These are phyloP conservation scores for Xerocomus minutiporus DNA, from an alignment of 1,284 basidiomycete species.

Conservation along the genomic window DNA sequence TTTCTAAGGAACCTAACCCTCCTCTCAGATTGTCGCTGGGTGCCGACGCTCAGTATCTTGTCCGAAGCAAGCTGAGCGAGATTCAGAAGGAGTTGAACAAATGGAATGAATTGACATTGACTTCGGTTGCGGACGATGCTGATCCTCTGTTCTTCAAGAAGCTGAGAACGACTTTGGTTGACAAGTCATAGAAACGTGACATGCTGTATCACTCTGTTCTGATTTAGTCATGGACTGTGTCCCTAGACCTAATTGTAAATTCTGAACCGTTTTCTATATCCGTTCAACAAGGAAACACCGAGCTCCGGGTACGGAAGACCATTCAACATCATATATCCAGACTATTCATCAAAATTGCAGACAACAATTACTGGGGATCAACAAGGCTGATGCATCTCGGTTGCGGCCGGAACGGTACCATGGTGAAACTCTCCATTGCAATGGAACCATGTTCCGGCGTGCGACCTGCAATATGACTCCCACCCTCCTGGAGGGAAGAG, in stretches of 20 bases:
- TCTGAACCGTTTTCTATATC: no score
- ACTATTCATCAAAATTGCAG: no score
- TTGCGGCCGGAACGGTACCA: background rate
- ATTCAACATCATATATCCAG: no score
- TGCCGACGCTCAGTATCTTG: slow-evolving; percentile 16
- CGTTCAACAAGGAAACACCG: no score
- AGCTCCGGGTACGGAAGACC: no score
- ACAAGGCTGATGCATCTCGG: background rate
- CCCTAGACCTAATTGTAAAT: no score
- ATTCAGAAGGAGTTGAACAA: slow-evolving; percentile 16
- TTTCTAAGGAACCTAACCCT: slow-evolving; percentile 19
- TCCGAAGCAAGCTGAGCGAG: slow-evolving; percentile 16
- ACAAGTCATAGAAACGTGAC: background rate
- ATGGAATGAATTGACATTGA: slow-evolving; percentile 16
- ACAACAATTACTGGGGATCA: background rate
- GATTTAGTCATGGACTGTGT: no score
- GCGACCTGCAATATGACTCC: no score
- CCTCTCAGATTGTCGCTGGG: slow-evolving; percentile 24
- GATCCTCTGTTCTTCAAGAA: background rate
- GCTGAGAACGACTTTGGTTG: background rate
- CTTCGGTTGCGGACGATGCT: slow-evolving; percentile 22
- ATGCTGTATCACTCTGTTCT: background rate
- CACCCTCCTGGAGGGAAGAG: no score
- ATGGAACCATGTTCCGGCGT: no score
- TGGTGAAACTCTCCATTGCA: background rate